Evolutionary conservation across 495 filamentous ascomycete species (phyloP).

Genomic region (Amphirosellinia nigrospora): DNA sequence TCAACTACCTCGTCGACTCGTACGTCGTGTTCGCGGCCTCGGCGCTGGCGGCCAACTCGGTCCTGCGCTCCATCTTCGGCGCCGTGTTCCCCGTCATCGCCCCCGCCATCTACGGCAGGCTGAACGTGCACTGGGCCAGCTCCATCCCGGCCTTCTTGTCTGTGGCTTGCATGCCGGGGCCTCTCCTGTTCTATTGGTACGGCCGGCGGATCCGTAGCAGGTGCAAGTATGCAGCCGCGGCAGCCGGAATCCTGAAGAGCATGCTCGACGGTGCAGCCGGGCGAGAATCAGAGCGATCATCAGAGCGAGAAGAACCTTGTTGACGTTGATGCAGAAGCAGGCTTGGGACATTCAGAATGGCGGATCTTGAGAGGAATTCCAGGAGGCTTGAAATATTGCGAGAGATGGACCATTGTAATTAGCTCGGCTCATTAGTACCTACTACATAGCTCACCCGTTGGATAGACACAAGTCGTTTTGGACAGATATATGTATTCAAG

Average conservation of each 20-base stretch:
- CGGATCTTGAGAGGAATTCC: no score
- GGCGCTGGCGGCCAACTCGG: conserved; percentile 77
- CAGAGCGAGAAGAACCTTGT: no score
- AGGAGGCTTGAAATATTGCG: no score
- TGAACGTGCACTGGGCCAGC: background rate
- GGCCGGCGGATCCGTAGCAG: background rate
- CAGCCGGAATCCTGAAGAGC: background rate
- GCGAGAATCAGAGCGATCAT: no score
- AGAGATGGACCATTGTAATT: no score
- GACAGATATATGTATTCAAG: no score
- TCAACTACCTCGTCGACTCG: conserved; percentile 82
- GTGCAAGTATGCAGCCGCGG: background rate
- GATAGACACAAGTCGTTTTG: no score
- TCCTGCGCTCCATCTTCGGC: conserved; percentile 54
- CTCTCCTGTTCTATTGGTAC: background rate
- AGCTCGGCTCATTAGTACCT: no score
- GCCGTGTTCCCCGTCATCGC: background rate
- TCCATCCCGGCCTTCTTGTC: background rate
- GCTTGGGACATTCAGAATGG: no score
- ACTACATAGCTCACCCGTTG: no score
- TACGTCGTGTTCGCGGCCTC: conserved; percentile 84
- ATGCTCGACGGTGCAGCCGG: no score
- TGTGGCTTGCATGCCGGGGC: background rate
- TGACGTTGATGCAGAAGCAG: no score
- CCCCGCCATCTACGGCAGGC: background rate